Evolutionary conservation across 805 yeast genomes (phyloP), one percentile per base, ranked within the genome.

Genomic region (Starmerella apis): DNA sequence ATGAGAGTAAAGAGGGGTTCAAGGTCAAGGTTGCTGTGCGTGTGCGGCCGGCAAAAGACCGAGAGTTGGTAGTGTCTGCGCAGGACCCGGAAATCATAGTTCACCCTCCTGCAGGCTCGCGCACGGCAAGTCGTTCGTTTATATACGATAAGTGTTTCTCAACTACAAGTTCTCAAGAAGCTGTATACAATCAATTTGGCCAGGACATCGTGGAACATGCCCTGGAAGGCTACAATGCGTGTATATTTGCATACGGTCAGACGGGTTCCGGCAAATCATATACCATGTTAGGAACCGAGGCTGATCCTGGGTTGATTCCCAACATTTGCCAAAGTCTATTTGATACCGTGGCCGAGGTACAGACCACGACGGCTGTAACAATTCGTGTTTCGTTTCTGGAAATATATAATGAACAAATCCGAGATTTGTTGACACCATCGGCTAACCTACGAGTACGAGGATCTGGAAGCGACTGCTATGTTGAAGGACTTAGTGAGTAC

Each of bases 201-300:
- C 69, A 71, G 10, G 80, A 78, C 37, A 68, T 81, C 50, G 65
- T 84, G 7, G 71, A 74, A 24, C 86, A 79, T 68, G 71, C 84
- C 3, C 62, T 83, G 46, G 76, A 75, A 55, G 94, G 94, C 0
- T 79, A 73, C 62, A 80, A 82, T 55, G 81, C 83, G 2, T 81
- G 86, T 61, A 78, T 82, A 1, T 78, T 81, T 63, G 86, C 87
- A 1, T 81, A 82, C 59, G 88, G 87, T 4, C 94, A 86, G 63
- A 86, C 94, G 0, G 88, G 84, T 1, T 75, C 92, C 0, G 95
- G 95, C 0, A 85, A 85, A 60, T 79, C 94, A 0, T 80, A 76
- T 65, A 86, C 94, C 0, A 84, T 85, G 92, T 76, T 85, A 67
- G 83, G 85, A 0, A 56, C 71, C 10, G 58, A 66, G 1, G 62